Evolutionary conservation across 2,329 filamentous ascomycete species (phyloP).

Genomic region (Aspergillus glaucus): DNA sequence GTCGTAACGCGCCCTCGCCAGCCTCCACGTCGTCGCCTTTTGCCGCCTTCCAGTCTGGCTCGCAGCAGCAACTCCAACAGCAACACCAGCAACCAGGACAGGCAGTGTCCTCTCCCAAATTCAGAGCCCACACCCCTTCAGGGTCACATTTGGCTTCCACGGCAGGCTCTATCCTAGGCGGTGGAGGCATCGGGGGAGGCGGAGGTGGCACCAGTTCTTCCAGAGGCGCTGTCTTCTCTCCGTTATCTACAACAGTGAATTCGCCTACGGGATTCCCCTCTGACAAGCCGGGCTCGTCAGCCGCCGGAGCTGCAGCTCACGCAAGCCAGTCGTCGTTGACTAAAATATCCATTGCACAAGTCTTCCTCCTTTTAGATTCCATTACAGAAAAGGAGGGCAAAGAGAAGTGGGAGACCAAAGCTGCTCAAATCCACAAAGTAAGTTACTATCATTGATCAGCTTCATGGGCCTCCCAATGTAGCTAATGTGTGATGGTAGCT

Average conservation of each 20-base stretch:
- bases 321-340: slow-evolving; percentile 60
- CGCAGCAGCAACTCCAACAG: slow-evolving; percentile 47
- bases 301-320: slow-evolving; percentile 36
- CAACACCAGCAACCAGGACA: slow-evolving; percentile 45
- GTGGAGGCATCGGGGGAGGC: slow-evolving; percentile 44
- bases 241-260: slow-evolving; percentile 51
- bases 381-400: slow-evolving; percentile 91
- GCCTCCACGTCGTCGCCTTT: slow-evolving; percentile 52
- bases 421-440: slow-evolving; percentile 88
- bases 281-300: slow-evolving; percentile 39
- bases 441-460: slow-evolving; percentile 25
- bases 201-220: slow-evolving; percentile 51
- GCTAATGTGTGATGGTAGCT: slow-evolving; percentile 50
- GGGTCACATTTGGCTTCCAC: slow-evolving; percentile 52
- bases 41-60: slow-evolving; percentile 49
- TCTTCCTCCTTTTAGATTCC: slow-evolving; percentile 87
- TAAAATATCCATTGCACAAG: slow-evolving; percentile 91
- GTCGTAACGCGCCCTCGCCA: slow-evolving; percentile 48
- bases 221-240: slow-evolving; percentile 55
- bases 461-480: slow-evolving; percentile 1
- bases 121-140: slow-evolving; percentile 50
- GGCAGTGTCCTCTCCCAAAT: slow-evolving; percentile 51
- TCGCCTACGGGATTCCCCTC: slow-evolving; percentile 48
- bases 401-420: slow-evolving; percentile 86
- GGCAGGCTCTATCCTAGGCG: slow-evolving; percentile 48